Evolutionary conservation across 148 eudicot species (phyloP), one percentile per base, ranked within the genome.

Genomic region (Simmondsia chinensis): DNA sequence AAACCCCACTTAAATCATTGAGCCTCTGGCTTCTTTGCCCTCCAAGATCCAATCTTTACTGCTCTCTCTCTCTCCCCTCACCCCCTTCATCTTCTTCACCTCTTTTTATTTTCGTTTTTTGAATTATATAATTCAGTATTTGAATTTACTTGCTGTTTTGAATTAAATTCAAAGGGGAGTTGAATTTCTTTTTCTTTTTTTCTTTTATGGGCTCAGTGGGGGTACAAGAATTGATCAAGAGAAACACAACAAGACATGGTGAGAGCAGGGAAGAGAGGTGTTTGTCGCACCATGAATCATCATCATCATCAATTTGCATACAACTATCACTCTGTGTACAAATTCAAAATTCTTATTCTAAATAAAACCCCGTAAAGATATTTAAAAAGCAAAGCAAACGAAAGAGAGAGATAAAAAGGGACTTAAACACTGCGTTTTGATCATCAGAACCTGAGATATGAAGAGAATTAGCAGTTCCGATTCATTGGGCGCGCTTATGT

Each of bases 381-480:
- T n/a, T n/a, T n/a, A n/a, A n/a, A n/a, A n/a, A n/a, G n/a, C n/a
- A n/a, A n/a, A n/a, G n/a, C n/a, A n/a, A n/a, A n/a, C n/a, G n/a
- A n/a, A n/a, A n/a, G n/a, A n/a, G n/a, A n/a, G n/a, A n/a, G n/a
- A n/a, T n/a, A n/a, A 28, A 14, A 28, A 5, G 5, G 6, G 5
- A 9, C 31, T 28, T 28, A 5, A 5, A 9, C 31, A 28, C 31
- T 28, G 9, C 31, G 24, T 20, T 36, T 13, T n/a, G 20, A n/a
- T n/a, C n/a, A n/a, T n/a, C n/a, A 16, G 9, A 9, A 41, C 34
- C 39, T 20, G 62, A 53, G 53, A 48, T 39, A 87, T 87, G 96
- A 87, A 87, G 83, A 80, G 86, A 80, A 65, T 63, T 43, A 25
- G 72, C 34, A 77, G 89, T 61, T 70, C 89, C 51, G 89, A 83